Evolutionary conservation across 2,329 filamentous ascomycete genomes (phyloP), one percentile per base, ranked within the genome.

Genomic region (Hymenotorrendiella dingleyae): DNA sequence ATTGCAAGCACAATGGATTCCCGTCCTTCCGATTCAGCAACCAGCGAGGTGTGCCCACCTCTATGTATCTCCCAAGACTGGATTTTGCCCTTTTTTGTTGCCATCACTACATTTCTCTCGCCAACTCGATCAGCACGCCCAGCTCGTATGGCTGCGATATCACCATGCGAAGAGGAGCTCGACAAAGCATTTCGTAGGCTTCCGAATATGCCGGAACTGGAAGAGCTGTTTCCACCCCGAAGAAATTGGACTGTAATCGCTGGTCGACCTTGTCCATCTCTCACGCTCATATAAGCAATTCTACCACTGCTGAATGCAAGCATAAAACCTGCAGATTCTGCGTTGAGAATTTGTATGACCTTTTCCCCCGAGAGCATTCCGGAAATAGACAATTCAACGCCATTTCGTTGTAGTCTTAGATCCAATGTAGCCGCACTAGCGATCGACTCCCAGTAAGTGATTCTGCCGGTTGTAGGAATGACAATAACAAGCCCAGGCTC

Each of bases 371-470:
- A 85, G 41, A 83, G 79, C 65, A 96, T 74, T 48, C 84, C 84
- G 2, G 78, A 72, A 48, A 95, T 79, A 3, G 70, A 69, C 34
- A 86, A 80, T 57, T 94, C 87, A 12, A 94, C 78, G 12, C 86
- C 86, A 51, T 81, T 83, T 52, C 85, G 81, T 57, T 86, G 85
- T 60, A 94, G 84, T 52, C 85, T 57, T 29, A 94, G 78, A 49
- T 86, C 86, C 42, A 94, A 74, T 1, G 87, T 88, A 28, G 89
- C 86, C 8, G 88, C 89, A 62, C 82, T 89, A 43, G 91, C 89
- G 50, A 97, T 86, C 28, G 88, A 94, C 62, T 97, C 93, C 89
- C 93, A 97, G 64, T 93, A 97, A 33, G 87, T 82, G 40, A 97
- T 80, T 63, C 83, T 90, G 40, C 93, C 93, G 36, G 75, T 89